Evolutionary conservation across 495 filamentous ascomycete genomes (phyloP).

Genomic region (Neurospora sp.): DNA sequence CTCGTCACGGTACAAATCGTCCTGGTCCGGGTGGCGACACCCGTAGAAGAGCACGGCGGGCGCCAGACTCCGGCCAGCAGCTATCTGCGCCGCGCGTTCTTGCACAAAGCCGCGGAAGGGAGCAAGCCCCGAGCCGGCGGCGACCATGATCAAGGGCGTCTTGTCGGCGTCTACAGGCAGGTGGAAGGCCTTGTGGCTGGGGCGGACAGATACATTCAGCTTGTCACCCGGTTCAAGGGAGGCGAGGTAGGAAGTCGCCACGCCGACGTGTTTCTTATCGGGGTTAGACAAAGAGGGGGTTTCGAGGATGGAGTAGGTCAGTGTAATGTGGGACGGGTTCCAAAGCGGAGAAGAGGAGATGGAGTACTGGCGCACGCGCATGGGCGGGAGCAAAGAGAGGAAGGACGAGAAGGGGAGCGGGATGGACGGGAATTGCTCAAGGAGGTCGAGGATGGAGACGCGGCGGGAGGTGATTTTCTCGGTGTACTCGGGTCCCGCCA

Average conservation of each 20-base stretch:
- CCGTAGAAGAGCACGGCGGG: conserved; percentile 56
- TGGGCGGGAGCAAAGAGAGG: conserved; percentile 60
- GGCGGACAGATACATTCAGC: conserved; percentile 53
- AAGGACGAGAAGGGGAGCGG: conserved; percentile 50
- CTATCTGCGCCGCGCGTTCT: conserved; percentile 50
- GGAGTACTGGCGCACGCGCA: conserved; percentile 68
- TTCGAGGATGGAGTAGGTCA: conserved; percentile 59
- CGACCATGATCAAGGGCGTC: conserved; percentile 59
- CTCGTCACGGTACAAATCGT: conserved; percentile 53
- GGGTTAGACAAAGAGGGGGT: conserved; percentile 43
- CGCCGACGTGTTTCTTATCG: conserved; percentile 39
- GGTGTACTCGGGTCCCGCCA: conserved; percentile 43
- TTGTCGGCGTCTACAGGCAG: conserved; percentile 48
- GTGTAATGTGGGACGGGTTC: conserved; percentile 46
- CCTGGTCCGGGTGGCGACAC: conserved; percentile 46
- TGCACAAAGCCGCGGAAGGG: conserved; percentile 65
- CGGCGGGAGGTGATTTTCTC: conserved; percentile 46
- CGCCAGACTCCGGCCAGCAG: conserved; percentile 42
- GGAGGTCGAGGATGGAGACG: conserved; percentile 53
- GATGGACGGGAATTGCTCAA: conserved; percentile 48
- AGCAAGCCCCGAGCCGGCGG: conserved; percentile 46
- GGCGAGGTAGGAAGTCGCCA: conserved; percentile 52
- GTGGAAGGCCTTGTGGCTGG: conserved; percentile 52
- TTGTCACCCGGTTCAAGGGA: too few species aligned
- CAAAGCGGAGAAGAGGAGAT: conserved; percentile 65